Percentiles rank a stretch among this genome's conserved stretches.
These are phyloP conservation scores for Tulasnella calospora DNA, from an alignment of 768 basidiomycete genomes.

Conservation along the genomic window DNA sequence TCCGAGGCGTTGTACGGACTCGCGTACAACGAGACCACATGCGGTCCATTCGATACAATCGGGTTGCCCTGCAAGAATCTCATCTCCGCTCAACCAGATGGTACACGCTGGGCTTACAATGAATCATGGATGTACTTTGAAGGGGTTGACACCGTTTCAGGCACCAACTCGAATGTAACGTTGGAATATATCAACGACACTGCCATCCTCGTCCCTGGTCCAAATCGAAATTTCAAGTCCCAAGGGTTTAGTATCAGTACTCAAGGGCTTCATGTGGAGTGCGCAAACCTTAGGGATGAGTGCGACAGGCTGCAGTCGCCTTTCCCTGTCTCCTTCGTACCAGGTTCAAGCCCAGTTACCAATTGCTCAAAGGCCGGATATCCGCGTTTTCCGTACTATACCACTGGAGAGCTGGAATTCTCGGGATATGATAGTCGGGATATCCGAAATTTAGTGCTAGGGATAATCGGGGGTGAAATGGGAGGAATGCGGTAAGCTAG, in stretches of 20 bases:
- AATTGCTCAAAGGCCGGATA: background rate
- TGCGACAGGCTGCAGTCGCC: background rate
- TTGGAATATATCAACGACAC: background rate
- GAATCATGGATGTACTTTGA: background rate
- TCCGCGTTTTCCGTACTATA: no score
- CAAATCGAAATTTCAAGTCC: background rate
- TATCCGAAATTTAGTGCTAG: no score
- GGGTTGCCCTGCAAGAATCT: no score
- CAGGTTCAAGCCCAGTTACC: background rate
- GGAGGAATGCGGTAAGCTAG: no score
- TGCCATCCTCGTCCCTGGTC: background rate
- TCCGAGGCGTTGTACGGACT: no score
- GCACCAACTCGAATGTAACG: background rate
- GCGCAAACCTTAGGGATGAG: background rate
- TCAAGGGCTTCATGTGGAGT: background rate
- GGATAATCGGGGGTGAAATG: no score
- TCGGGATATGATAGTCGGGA: no score
- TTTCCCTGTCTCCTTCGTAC: background rate
- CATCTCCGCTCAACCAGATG: background rate
- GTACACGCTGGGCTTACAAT: background rate
- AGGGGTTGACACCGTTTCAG: background rate
- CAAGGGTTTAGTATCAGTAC: background rate
- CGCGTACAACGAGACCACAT: no score
- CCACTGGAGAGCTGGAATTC: no score
- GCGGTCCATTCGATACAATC: no score